Base-by-base conservation (phyloP, 2,329 filamentous ascomycete species). In the Parascedosporium putredinis region DNA sequence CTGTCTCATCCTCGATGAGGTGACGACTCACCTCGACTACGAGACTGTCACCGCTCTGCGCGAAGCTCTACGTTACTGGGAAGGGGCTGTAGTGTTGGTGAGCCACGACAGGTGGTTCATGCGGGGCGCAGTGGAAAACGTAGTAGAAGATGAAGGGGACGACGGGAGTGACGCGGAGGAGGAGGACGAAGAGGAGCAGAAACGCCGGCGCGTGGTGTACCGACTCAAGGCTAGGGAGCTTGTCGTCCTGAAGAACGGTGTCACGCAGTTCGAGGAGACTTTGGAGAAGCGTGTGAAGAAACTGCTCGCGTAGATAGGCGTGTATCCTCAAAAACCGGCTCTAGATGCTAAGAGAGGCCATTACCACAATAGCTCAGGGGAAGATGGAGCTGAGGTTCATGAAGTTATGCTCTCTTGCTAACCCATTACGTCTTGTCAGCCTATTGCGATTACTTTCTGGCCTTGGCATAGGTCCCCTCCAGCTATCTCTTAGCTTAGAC, bases 61-160 rank as follows among this genome's bases (percentile, higher is more conserved):
- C 1, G 72, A 77, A 22, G 84, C 83, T 2, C 62, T 94, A 54
- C 72, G 75, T 12, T 67, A 67, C 2, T 94, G 85, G 74, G 75
- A 81, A 50, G 88, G 88, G 0, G 87, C 86, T 0, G 75, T 93
- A 3, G 66, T 94, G 34, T 67, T 93, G 4, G 83, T 93, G 4
- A 88, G 81, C 31, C 88, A 94, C 67, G 88, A 94, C 62, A 74
- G 88, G 27, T 94, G 86, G 73, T 84, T 94, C 58, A 76, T 93
- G 67, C 75, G 83, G 43, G 81, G 80, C 2, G 85, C 85, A 0
- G 72, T 93, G 1, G 83, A 88, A 60, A 83, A 83, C 1, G 64
- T 61, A 45, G 73, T 65, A n/a, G 63, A 60, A 43, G 60, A 64
- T 1, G 63, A 72, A 14, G 69, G 66, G 0, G 65, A 67, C 16